Evolutionary conservation across 176 grass and related monocot species (phyloP), one percentile per base, ranked within the genome.

Genomic region (Juncus effusus): DNA sequence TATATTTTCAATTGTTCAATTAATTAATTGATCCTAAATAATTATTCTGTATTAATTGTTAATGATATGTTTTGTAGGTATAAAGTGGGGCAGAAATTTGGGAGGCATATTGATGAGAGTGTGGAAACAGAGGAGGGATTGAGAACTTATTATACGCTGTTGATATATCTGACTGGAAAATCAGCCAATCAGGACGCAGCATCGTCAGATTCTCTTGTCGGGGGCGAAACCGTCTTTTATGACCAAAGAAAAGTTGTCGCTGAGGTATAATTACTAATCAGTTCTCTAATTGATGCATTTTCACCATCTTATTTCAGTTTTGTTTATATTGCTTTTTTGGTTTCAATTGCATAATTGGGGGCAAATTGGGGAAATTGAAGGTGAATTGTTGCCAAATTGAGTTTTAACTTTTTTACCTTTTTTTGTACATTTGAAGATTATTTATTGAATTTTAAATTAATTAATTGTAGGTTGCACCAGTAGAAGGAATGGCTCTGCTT

Each of bases 181-280:
- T 77, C 74, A 45, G 73, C 66, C 4, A 65, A 61, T 2, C 79
- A 95, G 40, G 90, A 89, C 73, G 77, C 86, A 42, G 77, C 86
- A 42, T 80, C 79, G 3, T 69, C 51, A 41, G 65, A 80, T 13
- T 74, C 79, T 78, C 77, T 89, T 77, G 75, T 86, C 45, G 93
- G 93, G 71, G 93, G 93, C 52, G 93, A 86, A 62, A 96, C 88
- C 44, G 87, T 96, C 37, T 96, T 96, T 79, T 96, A 96, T 80
- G 93, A 96, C 83, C 77, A 85, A 3, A 65, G 81, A 62, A 78
- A 74, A 69, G 51, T 97, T 62, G 88, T 89, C 4, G 88, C 88
- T 13, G 93, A 97, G 93, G 93, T 97, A 28, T 28, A 84, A 61
- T 40, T 76, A n/a, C n/a, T n/a, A n/a, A n/a, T n/a, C n/a, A 8